phyloP scores from a whole-genome alignment of 768 basidiomycete species.

The Hericium erinaceus region DNA sequence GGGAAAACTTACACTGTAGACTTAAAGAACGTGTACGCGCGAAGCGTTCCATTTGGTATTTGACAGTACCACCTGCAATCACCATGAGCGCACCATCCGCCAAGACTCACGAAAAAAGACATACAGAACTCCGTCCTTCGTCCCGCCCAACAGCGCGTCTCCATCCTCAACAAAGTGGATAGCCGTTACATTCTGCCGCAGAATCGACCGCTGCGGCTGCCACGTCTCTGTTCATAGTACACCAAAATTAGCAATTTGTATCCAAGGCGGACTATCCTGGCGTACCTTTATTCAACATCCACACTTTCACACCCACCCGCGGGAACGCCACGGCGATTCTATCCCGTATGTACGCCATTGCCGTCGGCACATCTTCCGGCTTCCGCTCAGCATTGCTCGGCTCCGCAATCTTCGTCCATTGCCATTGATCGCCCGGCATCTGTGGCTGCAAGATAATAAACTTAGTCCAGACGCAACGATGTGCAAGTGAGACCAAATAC shows the following conservation, averaged over 20 bases:
- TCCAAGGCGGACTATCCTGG: constrained; percentile 25
- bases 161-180: constrained; percentile 59
- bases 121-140: constrained; percentile 60
- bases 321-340: constrained; percentile 13
- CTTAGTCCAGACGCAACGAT: neutral
- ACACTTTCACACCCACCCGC: constrained; percentile 11
- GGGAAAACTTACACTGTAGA: constrained; percentile 42
- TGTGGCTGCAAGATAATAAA: neutral
- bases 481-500: constrained; percentile 14
- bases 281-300: constrained; percentile 13
- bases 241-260: neutral
- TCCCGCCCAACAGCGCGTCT: constrained; percentile 55
- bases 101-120: constrained; percentile 13
- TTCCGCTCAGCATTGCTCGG: neutral
- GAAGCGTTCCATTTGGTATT: constrained; percentile 56
- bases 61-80: constrained; percentile 54
- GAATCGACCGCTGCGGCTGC: constrained; percentile 55
- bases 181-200: constrained; percentile 54
- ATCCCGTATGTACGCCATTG: constrained; percentile 11
- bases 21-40: constrained; percentile 50
- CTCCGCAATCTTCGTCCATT: constrained; percentile 7
- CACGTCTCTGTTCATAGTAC: constrained; percentile 38
- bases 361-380: constrained; percentile 12
- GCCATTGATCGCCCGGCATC: constrained; percentile 9
- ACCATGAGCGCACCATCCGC: neutral